These are phyloP conservation scores for Closterium sp. DNA, from an alignment of 139 green algal genomes.

Conservation along the genomic window DNA sequence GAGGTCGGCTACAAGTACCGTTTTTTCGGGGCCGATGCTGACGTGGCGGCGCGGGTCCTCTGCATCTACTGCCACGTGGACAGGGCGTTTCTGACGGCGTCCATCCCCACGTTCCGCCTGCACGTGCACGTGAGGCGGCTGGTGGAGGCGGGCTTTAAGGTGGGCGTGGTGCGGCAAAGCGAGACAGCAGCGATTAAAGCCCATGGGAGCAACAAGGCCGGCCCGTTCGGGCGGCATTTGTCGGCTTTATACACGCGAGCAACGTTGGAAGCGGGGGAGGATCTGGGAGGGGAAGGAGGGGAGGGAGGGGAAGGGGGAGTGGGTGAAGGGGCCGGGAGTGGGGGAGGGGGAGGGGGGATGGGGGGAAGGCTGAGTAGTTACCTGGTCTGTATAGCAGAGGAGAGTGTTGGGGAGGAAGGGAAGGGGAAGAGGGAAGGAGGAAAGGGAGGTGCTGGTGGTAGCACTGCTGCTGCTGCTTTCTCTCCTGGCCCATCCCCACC, in stretches of 20 bases:
- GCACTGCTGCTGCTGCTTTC: background rate
- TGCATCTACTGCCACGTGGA: constrained; percentile 71
- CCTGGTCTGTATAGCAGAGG: constrained; percentile 39
- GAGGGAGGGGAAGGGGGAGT: background rate
- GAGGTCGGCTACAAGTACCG: constrained; percentile 73
- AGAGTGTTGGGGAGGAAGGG: background rate
- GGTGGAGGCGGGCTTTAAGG: constrained; percentile 75
- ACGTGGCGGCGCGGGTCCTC: constrained; percentile 59
- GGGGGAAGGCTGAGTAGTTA: constrained; percentile 46
- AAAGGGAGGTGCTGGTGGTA: background rate
- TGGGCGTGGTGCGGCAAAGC: constrained; percentile 66
- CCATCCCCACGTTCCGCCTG: constrained; percentile 77
- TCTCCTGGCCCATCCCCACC: background rate
- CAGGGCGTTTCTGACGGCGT: constrained; percentile 77
- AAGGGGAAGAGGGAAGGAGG: constrained; percentile 6
- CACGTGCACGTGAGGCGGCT: constrained; percentile 79
- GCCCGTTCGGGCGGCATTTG: constrained; percentile 74
- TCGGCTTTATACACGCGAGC: constrained; percentile 81
- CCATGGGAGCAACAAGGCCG: constrained; percentile 59
- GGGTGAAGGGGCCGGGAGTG: background rate
- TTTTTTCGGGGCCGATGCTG: constrained; percentile 88
- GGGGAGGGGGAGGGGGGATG: background rate
- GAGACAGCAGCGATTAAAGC: constrained; percentile 77
- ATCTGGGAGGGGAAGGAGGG: constrained; percentile 48
- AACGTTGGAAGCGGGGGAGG: constrained; percentile 74